A percentile compares a stretch with the other conserved stretches of the same genome.
Conservation (phyloP, 495 filamentous ascomycete species). For the Tuber indicum region DNA sequence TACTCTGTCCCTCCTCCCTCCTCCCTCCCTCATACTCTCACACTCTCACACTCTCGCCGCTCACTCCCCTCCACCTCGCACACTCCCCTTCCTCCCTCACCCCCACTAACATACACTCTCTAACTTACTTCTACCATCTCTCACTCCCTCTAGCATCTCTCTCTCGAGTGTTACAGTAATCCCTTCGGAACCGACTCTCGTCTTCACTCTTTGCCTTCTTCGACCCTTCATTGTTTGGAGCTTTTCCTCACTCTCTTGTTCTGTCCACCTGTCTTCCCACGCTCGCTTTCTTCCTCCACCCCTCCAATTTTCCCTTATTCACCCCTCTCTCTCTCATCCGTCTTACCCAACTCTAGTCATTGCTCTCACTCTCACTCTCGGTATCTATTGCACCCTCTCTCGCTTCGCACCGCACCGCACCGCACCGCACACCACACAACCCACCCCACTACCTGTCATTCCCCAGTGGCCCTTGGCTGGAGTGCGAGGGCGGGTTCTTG, state of each 20-base stretch:
- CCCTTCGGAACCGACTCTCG: neutral
- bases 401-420: neutral
- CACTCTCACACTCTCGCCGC: conserved; percentile 14
- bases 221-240: neutral
- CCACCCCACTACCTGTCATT: neutral
- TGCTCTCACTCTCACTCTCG: neutral
- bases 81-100: conserved; percentile 6
- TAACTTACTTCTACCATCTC: conserved; percentile 9
- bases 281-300: neutral
- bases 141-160: conserved; percentile 9
- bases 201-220: conserved; percentile 4
- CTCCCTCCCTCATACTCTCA: conserved; percentile 6
- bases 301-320: neutral
- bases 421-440: neutral
- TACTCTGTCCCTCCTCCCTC: conserved; percentile 14
- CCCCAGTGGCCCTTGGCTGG: neutral
- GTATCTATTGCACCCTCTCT: neutral
- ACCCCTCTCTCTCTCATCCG: neutral
- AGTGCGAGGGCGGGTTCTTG: conserved; percentile 24
- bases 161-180: neutral
- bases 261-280: neutral
- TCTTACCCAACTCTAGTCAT: neutral
- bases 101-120: conserved; percentile 3
- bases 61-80: conserved; percentile 18
- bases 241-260: neutral